Base-by-base conservation (phyloP, 2,329 filamentous ascomycete species). In the Delphinella strobiligena region DNA sequence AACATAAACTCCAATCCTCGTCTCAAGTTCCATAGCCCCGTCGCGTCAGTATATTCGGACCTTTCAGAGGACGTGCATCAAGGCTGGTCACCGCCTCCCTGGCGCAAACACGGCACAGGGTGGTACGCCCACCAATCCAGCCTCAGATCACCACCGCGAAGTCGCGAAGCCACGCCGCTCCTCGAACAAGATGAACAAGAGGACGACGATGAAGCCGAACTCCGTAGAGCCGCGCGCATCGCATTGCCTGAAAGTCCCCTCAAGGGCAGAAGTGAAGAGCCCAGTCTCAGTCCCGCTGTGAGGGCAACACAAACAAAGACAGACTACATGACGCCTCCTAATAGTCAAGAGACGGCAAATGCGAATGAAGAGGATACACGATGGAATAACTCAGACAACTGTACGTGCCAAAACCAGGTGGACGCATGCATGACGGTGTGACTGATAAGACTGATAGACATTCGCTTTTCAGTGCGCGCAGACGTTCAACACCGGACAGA, bases 401-500 rank as follows among this genome's bases (percentile, higher is more conserved):
- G 56, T 60, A 52, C 48, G 56, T 52, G 17, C 35, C 40, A 37
- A 22, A 31, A 47, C 17, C 16, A 17, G 3, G 2, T 17, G n/a
- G 12, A 2, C 17, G 11, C 12, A 3, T 19, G 36, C 17, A 38
- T 34, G 40, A 44, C 29, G 22, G 7, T 12, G 12, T 27, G 38
- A 37, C 47, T 48, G 40, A 48, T 42, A 16, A 43, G 31, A 30
- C 24, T 42, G 40, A 45, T 59, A 91, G 86, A 89, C 62, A 84
- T 94, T 52, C 83, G 87, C 48, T 88, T 95, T 61, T 82, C 84
- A 37, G 72, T 93, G 45, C 78, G 83, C 51, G 83, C 87, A 45
- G 87, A 94, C 65, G 82, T 93, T 19, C 83, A 89, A 54, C 87
- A 94, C 54, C 77, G 82, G 41, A 84, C 80, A 34, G 85, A 89